Evolutionary conservation across 331 rosid species (phyloP).

Genomic region (Prunus yedoensis): DNA sequence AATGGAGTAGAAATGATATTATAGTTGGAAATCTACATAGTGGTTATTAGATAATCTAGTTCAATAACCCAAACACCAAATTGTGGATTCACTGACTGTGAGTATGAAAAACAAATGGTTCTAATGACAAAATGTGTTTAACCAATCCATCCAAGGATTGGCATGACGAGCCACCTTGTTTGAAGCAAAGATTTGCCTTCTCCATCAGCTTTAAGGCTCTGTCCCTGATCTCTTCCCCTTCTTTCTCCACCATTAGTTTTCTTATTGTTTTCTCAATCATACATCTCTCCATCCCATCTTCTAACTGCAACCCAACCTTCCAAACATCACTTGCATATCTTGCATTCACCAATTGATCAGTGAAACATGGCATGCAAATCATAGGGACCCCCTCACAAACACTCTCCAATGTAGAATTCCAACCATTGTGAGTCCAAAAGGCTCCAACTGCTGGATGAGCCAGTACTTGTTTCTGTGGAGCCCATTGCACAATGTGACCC

Average conservation of each 20-base stretch:
- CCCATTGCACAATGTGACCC: conserved; percentile 46
- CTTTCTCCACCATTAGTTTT: conserved; percentile 29
- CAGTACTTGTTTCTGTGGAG: conserved; percentile 37
- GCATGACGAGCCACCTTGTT: conserved; percentile 33
- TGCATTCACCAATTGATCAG: conserved; percentile 42
- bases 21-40: no score
- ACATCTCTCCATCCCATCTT: conserved; percentile 33
- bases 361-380: conserved; percentile 1
- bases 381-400: no score
- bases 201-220: conserved; percentile 27
- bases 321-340: conserved; percentile 50
- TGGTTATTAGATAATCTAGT: no score
- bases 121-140: conserved; percentile 25
- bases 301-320: conserved; percentile 42
- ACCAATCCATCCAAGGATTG: conserved; percentile 32
- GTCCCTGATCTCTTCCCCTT: conserved; percentile 38
- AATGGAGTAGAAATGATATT: no score
- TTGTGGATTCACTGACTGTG: background rate
- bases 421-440: no score
- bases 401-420: no score
- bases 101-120: conserved; percentile 14
- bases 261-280: conserved; percentile 30
- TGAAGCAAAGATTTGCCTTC: conserved; percentile 25
- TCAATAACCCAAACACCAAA: no score
- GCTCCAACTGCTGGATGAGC: conserved; percentile 28